Base-by-base conservation (phyloP, 208 protist genomes). In the Crithidia sp. region DNA sequence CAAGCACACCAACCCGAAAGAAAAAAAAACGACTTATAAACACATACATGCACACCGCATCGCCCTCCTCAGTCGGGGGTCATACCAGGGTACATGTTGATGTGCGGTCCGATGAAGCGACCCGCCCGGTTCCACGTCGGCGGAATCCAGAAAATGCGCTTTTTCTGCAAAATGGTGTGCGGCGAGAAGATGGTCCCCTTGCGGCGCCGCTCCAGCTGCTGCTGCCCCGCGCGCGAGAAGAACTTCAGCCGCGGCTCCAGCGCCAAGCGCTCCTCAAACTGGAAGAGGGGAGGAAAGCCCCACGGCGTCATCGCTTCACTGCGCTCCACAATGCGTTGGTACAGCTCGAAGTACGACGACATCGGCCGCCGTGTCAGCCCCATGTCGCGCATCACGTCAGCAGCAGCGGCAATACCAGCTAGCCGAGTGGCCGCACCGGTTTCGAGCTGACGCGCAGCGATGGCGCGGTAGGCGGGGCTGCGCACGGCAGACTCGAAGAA, bases 251-350 rank as follows among this genome's bases (percentile, higher is more conserved):
- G 82, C 57, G 90, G 90, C 82, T 95, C 87, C 40, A 97, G 81
- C 37, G 90, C 73, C 36, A 97, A 83, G 5, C 93, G 90, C 76
- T 97, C 90, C 58, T 97, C 93, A 71, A 97, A 97, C 78, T 97
- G 93, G 75, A 94, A 95, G 36, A 97, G 81, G n/a, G 93, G 93
- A 1, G 93, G 93, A 56, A 97, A 97, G 40, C 90, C 93, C 91
- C 93, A 97, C 66, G 93, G 93, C 55, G 90, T 97, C 89, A 97
- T 95, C 13, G 88, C 90, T 79, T 97, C 93, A 37, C 87, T 94
- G 54, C 93, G 82, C 84, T 97, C 93, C 58, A 92, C 88, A 53
- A 97, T 97, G 62, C 93, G 93, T 76, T 97, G 90, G 68, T 95
- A 97, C 37, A 97, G 76, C 76, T 97, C 93, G 81, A 97, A 97